Conservation (phyloP, 768 basidiomycete species). For the Suillus alpinus region DNA sequence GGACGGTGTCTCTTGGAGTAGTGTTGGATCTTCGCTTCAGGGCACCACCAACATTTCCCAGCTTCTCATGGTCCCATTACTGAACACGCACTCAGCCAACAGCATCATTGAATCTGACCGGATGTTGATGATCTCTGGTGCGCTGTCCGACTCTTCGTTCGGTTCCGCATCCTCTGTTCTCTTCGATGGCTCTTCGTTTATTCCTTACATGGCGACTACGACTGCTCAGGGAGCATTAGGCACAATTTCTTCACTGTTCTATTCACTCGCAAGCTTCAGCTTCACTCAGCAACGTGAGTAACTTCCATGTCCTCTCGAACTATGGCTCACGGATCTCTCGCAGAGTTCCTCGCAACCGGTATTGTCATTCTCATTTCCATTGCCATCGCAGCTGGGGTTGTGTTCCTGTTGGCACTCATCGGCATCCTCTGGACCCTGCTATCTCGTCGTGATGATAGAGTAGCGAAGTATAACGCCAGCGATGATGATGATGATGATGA, state of each 20-base stretch:
- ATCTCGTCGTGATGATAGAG: conserved; percentile 73
- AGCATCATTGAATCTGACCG: conserved; percentile 79
- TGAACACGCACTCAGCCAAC: conserved; percentile 67
- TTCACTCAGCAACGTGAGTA: conserved; percentile 68
- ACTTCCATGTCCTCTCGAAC: conserved; percentile 5
- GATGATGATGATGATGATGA: conserved; percentile 78
- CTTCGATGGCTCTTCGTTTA: conserved; percentile 79
- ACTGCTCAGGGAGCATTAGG: conserved; percentile 67
- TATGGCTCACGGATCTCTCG: conserved; percentile 9
- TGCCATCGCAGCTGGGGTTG: conserved; percentile 91
- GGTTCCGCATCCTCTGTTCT: conserved; percentile 84
- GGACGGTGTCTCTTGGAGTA: conserved; percentile 77
- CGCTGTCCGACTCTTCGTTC: conserved; percentile 61
- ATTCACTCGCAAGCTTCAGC: conserved; percentile 74
- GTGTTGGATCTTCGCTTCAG: conserved; percentile 56
- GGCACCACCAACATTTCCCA: conserved; percentile 70
- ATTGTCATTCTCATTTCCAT: conserved; percentile 97
- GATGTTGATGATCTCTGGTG: conserved; percentile 86
- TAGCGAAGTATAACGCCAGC: conserved; percentile 56
- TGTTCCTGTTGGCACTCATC: conserved; percentile 81
- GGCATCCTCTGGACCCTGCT: conserved; percentile 91
- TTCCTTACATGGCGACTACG: conserved; percentile 78
- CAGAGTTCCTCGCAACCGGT: conserved; percentile 87
- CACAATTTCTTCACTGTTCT: conserved; percentile 75
- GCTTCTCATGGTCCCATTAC: conserved; percentile 86